Evolutionary conservation across 495 filamentous ascomycete species (phyloP).

Genomic region (Hypomontagnella monticulosa): DNA sequence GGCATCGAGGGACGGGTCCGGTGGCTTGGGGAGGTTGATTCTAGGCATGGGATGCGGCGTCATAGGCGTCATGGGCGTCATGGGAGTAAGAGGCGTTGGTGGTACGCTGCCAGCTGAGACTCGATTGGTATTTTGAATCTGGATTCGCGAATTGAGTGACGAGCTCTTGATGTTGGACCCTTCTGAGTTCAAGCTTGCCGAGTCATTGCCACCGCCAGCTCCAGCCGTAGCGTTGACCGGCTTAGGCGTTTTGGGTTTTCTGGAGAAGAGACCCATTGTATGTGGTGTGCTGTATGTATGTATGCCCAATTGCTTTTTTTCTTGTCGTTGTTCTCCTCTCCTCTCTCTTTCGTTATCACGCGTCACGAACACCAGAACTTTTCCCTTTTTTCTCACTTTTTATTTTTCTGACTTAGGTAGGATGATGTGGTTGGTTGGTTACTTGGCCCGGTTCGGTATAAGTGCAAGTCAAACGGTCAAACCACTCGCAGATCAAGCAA

Average conservation of each 20-base stretch:
- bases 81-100: conserved; percentile 45
- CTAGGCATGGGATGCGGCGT: conserved; percentile 50
- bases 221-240: conserved; percentile 46
- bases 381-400: conserved; percentile 26
- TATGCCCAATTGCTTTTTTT: conserved; percentile 35
- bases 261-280: conserved; percentile 63
- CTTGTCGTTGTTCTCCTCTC: conserved; percentile 19
- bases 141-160: conserved; percentile 40
- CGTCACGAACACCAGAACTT: conserved; percentile 15
- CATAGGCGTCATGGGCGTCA: conserved; percentile 46
- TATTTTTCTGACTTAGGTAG: conserved; percentile 44
- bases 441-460: conserved; percentile 39
- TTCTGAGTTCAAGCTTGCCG: conserved; percentile 50
- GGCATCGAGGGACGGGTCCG: conserved; percentile 90
- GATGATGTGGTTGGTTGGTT: conserved; percentile 40
- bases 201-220: conserved; percentile 39
- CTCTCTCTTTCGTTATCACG: conserved; percentile 15
- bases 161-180: conserved; percentile 44
- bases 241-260: conserved; percentile 59
- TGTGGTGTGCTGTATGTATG: conserved; percentile 16
- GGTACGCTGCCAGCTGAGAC: conserved; percentile 53
- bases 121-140: conserved; percentile 40
- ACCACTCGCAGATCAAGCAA: conserved; percentile 45
- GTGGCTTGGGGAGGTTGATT: conserved; percentile 81
- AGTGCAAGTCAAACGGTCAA: conserved; percentile 26